Conservation (phyloP, 495 filamentous ascomycete species). For the Aspergillus affinis region DNA sequence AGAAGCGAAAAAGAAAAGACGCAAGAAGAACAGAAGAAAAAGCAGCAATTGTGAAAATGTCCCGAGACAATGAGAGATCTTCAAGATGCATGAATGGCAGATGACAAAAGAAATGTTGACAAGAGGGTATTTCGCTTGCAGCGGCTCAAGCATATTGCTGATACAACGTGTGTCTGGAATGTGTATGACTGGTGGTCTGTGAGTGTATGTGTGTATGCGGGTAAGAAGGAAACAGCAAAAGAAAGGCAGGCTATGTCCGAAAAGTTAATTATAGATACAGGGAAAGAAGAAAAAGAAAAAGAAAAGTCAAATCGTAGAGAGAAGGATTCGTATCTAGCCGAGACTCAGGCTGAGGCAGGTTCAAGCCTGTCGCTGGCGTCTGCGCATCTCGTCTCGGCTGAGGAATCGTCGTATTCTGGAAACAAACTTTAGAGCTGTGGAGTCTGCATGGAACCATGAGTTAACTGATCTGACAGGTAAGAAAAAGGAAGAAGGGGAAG, state of each 20-base stretch:
- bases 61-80: slow-evolving; percentile 5
- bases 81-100: slow-evolving; percentile 3
- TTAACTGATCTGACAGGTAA: slow-evolving; percentile 10
- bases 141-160: slow-evolving; percentile 3
- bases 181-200: background rate
- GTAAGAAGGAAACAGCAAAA: slow-evolving; percentile 5
- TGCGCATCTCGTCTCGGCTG: slow-evolving; percentile 31
- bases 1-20: background rate
- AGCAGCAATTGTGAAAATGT: background rate
- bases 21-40: slow-evolving; percentile 5
- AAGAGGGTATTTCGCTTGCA: slow-evolving; percentile 14
- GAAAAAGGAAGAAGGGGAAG: background rate
- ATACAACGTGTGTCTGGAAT: slow-evolving; percentile 2
- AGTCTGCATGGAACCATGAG: slow-evolving; percentile 16
- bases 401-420: slow-evolving; percentile 35
- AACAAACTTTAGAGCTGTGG: slow-evolving; percentile 27
- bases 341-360: background rate
- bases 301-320: background rate
- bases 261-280: background rate
- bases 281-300: slow-evolving; percentile 1
- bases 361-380: slow-evolving; percentile 12
- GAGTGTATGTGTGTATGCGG: background rate
- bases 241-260: slow-evolving; percentile 6
- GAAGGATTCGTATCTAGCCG: background rate
- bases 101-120: slow-evolving; percentile 13